Conservation (phyloP, 768 basidiomycete genomes). For the Amanita pallidorosea region DNA sequence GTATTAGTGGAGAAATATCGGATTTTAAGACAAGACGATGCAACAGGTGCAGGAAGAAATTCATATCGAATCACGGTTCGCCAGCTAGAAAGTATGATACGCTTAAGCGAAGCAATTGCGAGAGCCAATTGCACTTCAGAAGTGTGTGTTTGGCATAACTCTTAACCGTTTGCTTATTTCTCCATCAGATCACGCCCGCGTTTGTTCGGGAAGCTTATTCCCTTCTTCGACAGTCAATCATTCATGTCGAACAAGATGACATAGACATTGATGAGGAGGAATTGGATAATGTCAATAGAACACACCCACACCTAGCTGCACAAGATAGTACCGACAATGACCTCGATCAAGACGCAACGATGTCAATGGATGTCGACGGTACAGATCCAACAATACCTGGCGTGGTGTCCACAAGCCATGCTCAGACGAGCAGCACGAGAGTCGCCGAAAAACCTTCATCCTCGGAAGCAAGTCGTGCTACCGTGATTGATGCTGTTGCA, state of each 20-base stretch:
- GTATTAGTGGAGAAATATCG: constrained; percentile 94
- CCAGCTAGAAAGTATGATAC: constrained; percentile 97
- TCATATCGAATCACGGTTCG: constrained; percentile 97
- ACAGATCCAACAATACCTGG: constrained; percentile 40
- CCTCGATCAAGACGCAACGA: constrained; percentile 45
- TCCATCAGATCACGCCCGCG: constrained; percentile 70
- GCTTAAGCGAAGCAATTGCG: constrained; percentile 93
- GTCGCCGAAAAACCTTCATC: constrained; percentile 25
- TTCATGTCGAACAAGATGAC: constrained; percentile 98
- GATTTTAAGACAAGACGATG: constrained; percentile 84
- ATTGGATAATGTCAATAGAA: constrained; percentile 33
- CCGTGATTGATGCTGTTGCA: constrained; percentile 23
- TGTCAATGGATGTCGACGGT: constrained; percentile 52
- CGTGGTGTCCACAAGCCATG: constrained; percentile 23
- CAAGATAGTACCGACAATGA: constrained; percentile 21
- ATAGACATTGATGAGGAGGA: constrained; percentile 96
- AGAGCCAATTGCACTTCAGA: constrained; percentile 94
- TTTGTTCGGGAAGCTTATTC: constrained; percentile 95
- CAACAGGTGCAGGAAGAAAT: constrained; percentile 77
- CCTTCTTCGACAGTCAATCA: constrained; percentile 92
- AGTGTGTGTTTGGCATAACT: constrained; percentile 27
- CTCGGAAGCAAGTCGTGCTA: constrained; percentile 21
- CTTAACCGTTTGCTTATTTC: neutral
- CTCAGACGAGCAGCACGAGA: constrained; percentile 21
- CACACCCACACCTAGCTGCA: constrained; percentile 21